Base-by-base conservation (phyloP, 202 grass and related monocot genomes). In the Carex sylvatica region DNA sequence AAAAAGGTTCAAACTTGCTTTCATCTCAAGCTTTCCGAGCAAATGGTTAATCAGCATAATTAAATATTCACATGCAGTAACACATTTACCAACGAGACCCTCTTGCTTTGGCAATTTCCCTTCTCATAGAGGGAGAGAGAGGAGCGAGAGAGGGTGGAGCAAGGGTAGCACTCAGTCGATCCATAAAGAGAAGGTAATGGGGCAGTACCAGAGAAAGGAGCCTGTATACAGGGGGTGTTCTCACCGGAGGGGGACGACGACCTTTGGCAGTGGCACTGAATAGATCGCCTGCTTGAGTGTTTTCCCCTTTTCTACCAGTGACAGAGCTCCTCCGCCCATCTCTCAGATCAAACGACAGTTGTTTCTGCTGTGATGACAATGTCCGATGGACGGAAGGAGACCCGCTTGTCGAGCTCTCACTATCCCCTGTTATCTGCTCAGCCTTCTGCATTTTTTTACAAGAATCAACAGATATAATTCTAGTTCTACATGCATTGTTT, bases 291-390 rank as follows among this genome's bases (percentile, higher is more conserved):
- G 95, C 92, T 86, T 98, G 95, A 78, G 87, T 98, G 38, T 40
- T 40, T 40, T 40, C 87, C 74, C 91, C 95, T 38, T 75, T 86
- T 89, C 88, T 94, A 87, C 90, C 87, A 84, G 86, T 95, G 70
- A 93, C 86, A 83, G 95, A 98, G 90, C 91, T 98, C 71, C 95
- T 90, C 65, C 89, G 85, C 49, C 92, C 95, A 88, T 94, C 90
- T 84, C 92, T 94, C 79, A 94, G 82, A 82, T 95, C 90, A 52
- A 89, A 90, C 13, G 89, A 81, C 59, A 87, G 56, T 14, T 93
- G 85, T 69, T 95, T 98, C 74, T 95, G 92, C 63, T 97, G 91
- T 3, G 87, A 91, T 33, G 85, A 91, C 81, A 28, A 77, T 20
- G 18, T 77, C 5, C 26, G 74, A 77, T 81, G 92, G 54, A 83